Evolutionary conservation across 257 asterid genomes (phyloP), one percentile per base, ranked within the genome.

Genomic region (Asclepias syriaca): DNA sequence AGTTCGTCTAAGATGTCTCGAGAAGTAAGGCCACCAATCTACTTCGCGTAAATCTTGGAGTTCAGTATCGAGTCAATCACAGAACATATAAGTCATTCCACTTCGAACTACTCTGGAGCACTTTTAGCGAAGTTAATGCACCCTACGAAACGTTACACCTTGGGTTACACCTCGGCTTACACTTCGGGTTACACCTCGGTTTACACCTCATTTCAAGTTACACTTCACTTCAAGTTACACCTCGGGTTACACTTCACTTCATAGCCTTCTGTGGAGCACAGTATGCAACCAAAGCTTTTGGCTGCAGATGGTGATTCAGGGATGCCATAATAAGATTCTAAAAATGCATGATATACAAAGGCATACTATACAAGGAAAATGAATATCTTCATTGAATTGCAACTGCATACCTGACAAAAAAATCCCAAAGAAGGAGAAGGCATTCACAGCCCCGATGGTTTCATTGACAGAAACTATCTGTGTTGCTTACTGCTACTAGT

Each of bases 391-490:
- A 70, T 57, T 74, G 72, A 74, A 14, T 45, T 19, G 61, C 45
- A 60, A 16, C 21, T 49, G 61, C 21, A 37, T 84, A 95, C 99
- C 99, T 88, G 95, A 77, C 89, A 64, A 73, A 95, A 95, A 85
- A 81, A 91, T 68, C 97, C 89, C 77, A 95, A 75, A 48, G 99
- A 95, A 40, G 99, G 99, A 45, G 99, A 95, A 11, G 99, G 98
- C 97, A 82, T 88, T 82, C 99, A 83, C 84, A 95, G 76, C 59
- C 98, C 90, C 4, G 98, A 88, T 71, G 97, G 96, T 77, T 85
- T 91, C 65, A 64, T 70, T 8, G 81, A 72, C 73, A 77, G 87
- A 66, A 75, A 65, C 66, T 72, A 86, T 54, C 48, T 65, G 66
- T 81, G 80, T 65, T 80, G 88, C 85, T 69, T 48, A 69, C 29